Conservation (phyloP, 179 eudicot genomes). For the Monotropa hypopitys region DNA sequence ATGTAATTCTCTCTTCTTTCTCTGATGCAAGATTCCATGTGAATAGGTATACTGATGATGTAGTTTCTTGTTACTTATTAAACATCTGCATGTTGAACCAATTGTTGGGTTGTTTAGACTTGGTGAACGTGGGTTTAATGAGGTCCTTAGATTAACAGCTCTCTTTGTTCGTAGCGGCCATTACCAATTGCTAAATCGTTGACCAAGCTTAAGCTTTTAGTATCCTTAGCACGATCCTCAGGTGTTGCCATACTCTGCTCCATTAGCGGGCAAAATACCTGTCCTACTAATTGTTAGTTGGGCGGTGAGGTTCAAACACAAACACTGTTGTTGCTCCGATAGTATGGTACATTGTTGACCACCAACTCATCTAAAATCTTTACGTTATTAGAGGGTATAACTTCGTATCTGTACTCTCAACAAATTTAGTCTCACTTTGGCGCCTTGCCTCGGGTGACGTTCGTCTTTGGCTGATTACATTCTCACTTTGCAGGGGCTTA, state of each 20-base stretch:
- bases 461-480: neutral
- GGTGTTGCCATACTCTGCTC: neutral
- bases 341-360: neutral
- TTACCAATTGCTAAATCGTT: neutral
- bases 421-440: neutral
- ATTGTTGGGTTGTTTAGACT: neutral
- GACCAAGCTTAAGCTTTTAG: neutral
- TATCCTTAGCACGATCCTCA: neutral
- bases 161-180: neutral
- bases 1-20: neutral
- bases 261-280: neutral
- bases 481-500: slow-evolving; percentile 41
- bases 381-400: neutral
- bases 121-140: neutral
- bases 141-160: neutral
- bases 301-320: neutral
- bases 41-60: neutral
- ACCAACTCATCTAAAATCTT: neutral
- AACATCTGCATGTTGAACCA: neutral
- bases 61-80: no score
- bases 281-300: neutral
- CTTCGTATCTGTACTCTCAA: neutral
- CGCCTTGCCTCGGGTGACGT: neutral
- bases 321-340: neutral
- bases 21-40: neutral